Evolutionary conservation across 2,329 filamentous ascomycete species (phyloP).

Genomic region (Fusarium armeniacum): DNA sequence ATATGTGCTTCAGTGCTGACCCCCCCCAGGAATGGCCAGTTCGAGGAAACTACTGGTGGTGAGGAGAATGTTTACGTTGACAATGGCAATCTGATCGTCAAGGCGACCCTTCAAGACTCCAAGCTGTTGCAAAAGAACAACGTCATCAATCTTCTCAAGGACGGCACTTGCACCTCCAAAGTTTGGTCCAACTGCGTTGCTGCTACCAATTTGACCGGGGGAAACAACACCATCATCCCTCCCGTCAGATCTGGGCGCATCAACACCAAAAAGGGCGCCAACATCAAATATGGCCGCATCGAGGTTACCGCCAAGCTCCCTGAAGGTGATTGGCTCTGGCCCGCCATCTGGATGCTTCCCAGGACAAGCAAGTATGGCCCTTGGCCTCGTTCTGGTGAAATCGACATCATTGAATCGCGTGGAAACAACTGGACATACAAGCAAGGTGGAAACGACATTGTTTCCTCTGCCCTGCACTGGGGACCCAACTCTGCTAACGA

Average conservation of each 20-base stretch:
- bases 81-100: conserved; percentile 78
- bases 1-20: conserved; percentile 2
- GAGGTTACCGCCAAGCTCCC: conserved; percentile 85
- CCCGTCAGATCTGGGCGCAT: conserved; percentile 84
- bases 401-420: conserved; percentile 84
- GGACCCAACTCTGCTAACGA: conserved; percentile 80
- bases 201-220: conserved; percentile 77
- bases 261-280: conserved; percentile 77
- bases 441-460: conserved; percentile 85
- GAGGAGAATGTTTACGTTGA: conserved; percentile 82
- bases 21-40: conserved; percentile 77
- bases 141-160: conserved; percentile 75
- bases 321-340: conserved; percentile 88
- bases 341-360: conserved; percentile 92
- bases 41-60: conserved; percentile 79
- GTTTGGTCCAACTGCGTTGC: conserved; percentile 71
- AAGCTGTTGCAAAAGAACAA: conserved; percentile 75
- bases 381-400: conserved; percentile 86
- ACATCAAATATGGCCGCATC: conserved; percentile 84
- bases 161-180: conserved; percentile 77
- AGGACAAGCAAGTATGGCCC: conserved; percentile 77
- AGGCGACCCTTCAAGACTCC: conserved; percentile 81
- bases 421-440: conserved; percentile 85
- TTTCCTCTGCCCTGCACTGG: conserved; percentile 85
- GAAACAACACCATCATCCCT: conserved; percentile 81